Percentiles rank a stretch among this genome's conserved stretches.
Evolutionary conservation across 768 basidiomycete species (phyloP).

Genomic region (Lentinula edodes): DNA sequence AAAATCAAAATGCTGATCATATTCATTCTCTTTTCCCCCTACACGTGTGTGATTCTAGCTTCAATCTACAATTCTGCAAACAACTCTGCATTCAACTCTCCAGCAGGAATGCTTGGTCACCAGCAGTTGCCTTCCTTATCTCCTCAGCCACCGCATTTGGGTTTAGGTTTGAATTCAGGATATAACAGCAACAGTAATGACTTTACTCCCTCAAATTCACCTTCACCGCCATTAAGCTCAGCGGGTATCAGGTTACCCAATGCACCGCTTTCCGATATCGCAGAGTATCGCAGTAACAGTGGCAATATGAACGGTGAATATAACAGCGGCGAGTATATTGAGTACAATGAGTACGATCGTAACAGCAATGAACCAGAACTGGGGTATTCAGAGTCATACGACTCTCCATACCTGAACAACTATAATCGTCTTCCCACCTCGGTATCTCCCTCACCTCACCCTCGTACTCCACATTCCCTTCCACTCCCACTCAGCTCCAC

Average conservation of each 20-base stretch:
- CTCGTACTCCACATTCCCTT: not conserved
- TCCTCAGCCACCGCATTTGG: slow-evolving; percentile 33
- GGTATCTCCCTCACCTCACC: not conserved
- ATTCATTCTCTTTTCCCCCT: not conserved
- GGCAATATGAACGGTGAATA: not conserved
- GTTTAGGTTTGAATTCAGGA: slow-evolving; percentile 36
- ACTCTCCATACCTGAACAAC: not conserved
- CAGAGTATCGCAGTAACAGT: slow-evolving; percentile 24
- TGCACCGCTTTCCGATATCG: slow-evolving; percentile 66
- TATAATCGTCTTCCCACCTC: not conserved
- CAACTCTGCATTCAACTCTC: not conserved
- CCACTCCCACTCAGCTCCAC: not conserved
- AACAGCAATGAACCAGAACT: not conserved
- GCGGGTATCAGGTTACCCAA: slow-evolving; percentile 73
- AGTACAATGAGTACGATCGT: not conserved
- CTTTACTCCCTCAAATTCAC: slow-evolving; percentile 56
- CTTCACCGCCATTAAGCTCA: slow-evolving; percentile 49
- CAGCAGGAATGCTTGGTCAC: slow-evolving; percentile 32
- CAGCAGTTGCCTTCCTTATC: slow-evolving; percentile 66
- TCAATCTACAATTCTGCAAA: slow-evolving; percentile 47
- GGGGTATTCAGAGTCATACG: not conserved
- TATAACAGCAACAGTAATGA: slow-evolving; percentile 29
- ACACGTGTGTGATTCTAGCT: not conserved
- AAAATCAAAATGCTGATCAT: slow-evolving; percentile 3
- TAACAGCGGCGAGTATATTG: not conserved